Evolutionary conservation across 1,284 basidiomycete species (phyloP).

Genomic region (Kwoniella shivajii): DNA sequence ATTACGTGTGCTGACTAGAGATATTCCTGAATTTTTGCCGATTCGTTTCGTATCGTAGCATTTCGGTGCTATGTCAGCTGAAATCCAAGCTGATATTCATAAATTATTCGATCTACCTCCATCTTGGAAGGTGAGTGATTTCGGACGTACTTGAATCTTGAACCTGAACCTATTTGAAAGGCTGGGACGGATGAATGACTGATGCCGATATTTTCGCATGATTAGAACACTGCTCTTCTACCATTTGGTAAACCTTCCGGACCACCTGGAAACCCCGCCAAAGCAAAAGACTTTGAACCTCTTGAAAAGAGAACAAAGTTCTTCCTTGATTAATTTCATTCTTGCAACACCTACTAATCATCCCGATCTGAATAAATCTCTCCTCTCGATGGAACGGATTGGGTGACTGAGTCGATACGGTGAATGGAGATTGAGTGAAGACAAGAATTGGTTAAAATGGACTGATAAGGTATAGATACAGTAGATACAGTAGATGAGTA

Average conservation of each 20-base stretch:
- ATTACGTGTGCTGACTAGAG: too few relatives aligned
- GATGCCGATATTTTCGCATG: too few relatives aligned
- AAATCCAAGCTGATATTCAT: conserved; percentile 39
- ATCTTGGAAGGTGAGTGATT: conserved; percentile 47
- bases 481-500: neutral
- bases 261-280: conserved; percentile 36
- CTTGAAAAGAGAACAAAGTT: conserved; percentile 53
- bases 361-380: too few relatives aligned
- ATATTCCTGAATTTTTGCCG: too few relatives aligned
- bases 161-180: neutral
- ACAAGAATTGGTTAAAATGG: neutral
- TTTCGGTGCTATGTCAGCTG: conserved; percentile 35
- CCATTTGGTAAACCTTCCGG: conserved; percentile 55
- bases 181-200: too few relatives aligned
- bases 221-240: conserved; percentile 50
- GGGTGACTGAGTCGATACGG: too few relatives aligned
- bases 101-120: conserved; percentile 49
- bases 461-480: neutral
- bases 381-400: too few relatives aligned
- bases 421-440: neutral
- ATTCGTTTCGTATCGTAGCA: conserved; percentile 34
- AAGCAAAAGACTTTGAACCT: conserved; percentile 48
- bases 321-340: conserved; percentile 28
- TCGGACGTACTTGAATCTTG: neutral
- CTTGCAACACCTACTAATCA: neutral